phyloP scores from a whole-genome alignment of 1,284 basidiomycete genomes.

The Puccinia horiana region DNA sequence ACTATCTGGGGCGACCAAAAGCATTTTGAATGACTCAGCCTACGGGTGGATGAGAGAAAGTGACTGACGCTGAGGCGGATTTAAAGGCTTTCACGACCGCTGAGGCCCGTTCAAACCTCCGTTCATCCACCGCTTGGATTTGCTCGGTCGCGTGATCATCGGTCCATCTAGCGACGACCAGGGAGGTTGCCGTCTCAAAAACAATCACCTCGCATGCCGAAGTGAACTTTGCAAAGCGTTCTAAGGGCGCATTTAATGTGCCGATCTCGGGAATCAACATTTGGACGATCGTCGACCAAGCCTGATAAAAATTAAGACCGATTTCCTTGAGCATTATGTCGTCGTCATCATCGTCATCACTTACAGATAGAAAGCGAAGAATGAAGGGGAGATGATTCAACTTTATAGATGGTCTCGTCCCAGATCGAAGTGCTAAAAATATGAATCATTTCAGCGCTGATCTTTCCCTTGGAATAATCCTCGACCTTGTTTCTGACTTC shows the following conservation, averaged over 20 bases:
- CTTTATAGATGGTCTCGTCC: conserved; percentile 95
- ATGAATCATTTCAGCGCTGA: conserved; percentile 45
- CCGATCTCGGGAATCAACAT: conserved; percentile 91
- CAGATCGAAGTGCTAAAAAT: conserved; percentile 61
- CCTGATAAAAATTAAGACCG: conserved; percentile 63
- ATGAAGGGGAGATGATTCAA: conserved; percentile 58
- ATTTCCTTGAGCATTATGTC: background rate
- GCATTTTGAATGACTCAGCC: background rate
- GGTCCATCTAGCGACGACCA: conserved; percentile 73
- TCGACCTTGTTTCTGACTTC: conserved; percentile 51
- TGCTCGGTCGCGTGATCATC: conserved; percentile 54
- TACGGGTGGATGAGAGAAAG: background rate
- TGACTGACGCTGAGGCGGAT: conserved; percentile 75
- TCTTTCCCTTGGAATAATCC: conserved; percentile 55
- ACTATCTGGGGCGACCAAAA: conserved; percentile 11
- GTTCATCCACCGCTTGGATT: conserved; percentile 68
- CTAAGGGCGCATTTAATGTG: conserved; percentile 81
- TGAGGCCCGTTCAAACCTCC: conserved; percentile 91
- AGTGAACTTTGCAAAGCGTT: conserved; percentile 79
- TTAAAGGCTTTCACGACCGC: conserved; percentile 95
- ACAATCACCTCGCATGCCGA: conserved; percentile 89
- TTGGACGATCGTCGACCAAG: conserved; percentile 97
- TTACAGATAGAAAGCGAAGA: conserved; percentile 33
- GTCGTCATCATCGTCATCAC: too few species aligned
- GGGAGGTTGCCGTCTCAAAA: conserved; percentile 95